Base-by-base conservation (phyloP, 257 asterid species). In the Capsicum chinense region DNA sequence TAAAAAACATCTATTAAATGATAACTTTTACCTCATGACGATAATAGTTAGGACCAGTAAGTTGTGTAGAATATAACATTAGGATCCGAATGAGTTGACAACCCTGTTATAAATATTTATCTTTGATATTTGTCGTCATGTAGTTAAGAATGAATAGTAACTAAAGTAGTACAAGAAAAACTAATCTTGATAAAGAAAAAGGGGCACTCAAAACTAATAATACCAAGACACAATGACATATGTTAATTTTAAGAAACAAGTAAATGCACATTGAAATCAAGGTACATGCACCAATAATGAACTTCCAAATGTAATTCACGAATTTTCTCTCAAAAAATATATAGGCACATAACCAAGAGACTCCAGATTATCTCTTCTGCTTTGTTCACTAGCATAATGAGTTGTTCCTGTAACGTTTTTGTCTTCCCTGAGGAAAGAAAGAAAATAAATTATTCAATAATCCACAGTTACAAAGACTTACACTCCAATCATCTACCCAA, bases 331-430 rank as follows among this genome's bases (percentile, higher is more conserved):
- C 79, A 95, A 91, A 83, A 96, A 96, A 89, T 96, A 96, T 98
- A 93, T 93, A 33, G 94, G 98, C 89, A 96, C 97, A 39, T 95
- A 95, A 82, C 99, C 97, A 62, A 94, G 97, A 81, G 97, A 94
- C 88, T 95, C 98, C 90, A 95, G 88, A 91, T 95, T 98, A 64
- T 95, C 99, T 91, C 99, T 91, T 90, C 97, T 93, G 89, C 99
- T 96, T 89, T 96, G 99, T 86, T 96, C 99, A 87, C 99, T 96
- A 21, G 98, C 98, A 90, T 96, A 96, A 63, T 98, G 98, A 82
- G 99, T 97, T 11, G 99, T 95, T 64, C 99, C 99, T 7, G 99
- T 94, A 84, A 95, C 97, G 89, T 95, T 95, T 89, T 94, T 95
- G 89, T 95, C 94, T 88, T 96, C 99, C 91, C 99, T 94, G 93